Base-by-base conservation (phyloP, 495 filamentous ascomycete genomes). In the Sphaerosporella brunnea region DNA sequence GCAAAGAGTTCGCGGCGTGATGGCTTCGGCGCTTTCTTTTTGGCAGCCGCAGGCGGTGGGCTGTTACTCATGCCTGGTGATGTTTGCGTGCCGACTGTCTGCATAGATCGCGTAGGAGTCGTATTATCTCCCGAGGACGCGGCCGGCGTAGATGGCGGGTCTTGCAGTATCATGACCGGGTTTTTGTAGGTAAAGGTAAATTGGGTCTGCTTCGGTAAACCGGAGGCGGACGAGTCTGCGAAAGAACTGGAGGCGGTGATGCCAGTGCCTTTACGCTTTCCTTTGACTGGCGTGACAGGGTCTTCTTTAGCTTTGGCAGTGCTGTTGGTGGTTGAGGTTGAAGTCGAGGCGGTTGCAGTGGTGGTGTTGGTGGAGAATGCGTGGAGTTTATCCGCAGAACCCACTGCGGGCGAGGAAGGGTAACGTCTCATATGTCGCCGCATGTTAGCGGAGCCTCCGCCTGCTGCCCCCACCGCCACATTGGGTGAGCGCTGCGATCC, bases 1-100 rank as follows among this genome's bases (percentile, higher is more conserved):
- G 74, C 54, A 71, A 69, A 58, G 79, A 80, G 62, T 73, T 66
- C 55, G 70, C 78, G 35, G 63, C 67, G 11, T 68, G 72, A 23
- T 68, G 70, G 20, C 73, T 69, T 55, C 71, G 73, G 46, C 72
- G 70, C 10, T 36, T 61, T 61, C 59, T 79, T 79, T 51, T 68
- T 74, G 32, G 63, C 50, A 24, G 71, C 67, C 36, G 66, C 65
- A 15, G 64, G 62, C 41, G 64, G 62, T 54, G 64, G 62, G 24
- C 35, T 40, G 23, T 56, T 53, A 30, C 53, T 54, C 30, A 61
- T 61, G 23, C 52, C 54, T 19, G 58, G 58, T 15, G 58, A 61
- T n/a, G 58, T 61, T 47, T 61, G 58, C 10, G 58, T 61, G 26
- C 58, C 58, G 4, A 61, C 51, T 35, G 58, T 61, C 35, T 60